phyloP scores from a whole-genome alignment of 495 filamentous ascomycete genomes.

The Venustampulla echinocandica region DNA sequence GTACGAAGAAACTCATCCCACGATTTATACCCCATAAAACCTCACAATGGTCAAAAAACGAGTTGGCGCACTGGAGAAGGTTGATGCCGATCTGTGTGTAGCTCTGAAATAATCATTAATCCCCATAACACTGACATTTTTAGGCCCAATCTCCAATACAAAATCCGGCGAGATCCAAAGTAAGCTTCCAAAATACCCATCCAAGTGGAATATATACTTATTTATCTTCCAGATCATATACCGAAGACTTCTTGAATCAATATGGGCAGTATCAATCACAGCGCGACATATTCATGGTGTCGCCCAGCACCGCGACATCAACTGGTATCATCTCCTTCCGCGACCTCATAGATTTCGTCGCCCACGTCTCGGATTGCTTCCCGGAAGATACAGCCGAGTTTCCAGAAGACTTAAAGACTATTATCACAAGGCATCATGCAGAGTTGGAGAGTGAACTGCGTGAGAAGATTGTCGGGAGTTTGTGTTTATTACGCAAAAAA shows the following conservation, averaged over 20 bases:
- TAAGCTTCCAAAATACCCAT: constrained; percentile 28
- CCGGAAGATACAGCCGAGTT: constrained; percentile 69
- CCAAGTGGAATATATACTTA: constrained; percentile 4
- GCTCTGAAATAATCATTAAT: constrained; percentile 4
- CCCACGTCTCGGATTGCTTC: constrained; percentile 91
- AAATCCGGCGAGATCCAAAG: constrained; percentile 75
- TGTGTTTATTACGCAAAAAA: constrained; percentile 83
- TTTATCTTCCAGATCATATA: constrained; percentile 53
- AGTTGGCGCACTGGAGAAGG: constrained; percentile 85
- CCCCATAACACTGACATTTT: constrained; percentile 14
- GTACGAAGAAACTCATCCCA: too few relatives aligned
- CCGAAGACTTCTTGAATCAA: constrained; percentile 77
- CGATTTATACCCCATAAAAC: constrained; percentile 1
- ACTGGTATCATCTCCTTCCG: constrained; percentile 70
- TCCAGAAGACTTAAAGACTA: constrained; percentile 68
- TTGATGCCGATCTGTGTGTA: constrained; percentile 75
- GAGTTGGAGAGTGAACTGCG: constrained; percentile 71
- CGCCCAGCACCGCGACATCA: constrained; percentile 66
- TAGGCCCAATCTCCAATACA: constrained; percentile 79
- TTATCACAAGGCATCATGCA: constrained; percentile 73
- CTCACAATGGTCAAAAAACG: constrained; percentile 70
- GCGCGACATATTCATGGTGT: constrained; percentile 78
- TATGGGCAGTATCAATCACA: constrained; percentile 89
- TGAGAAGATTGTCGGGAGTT: constrained; percentile 87
- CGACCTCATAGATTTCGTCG: constrained; percentile 80